Evolutionary conservation across 2,329 filamentous ascomycete species (phyloP), one percentile per base, ranked within the genome.

Genomic region (Pseudodiploospora longispora): DNA sequence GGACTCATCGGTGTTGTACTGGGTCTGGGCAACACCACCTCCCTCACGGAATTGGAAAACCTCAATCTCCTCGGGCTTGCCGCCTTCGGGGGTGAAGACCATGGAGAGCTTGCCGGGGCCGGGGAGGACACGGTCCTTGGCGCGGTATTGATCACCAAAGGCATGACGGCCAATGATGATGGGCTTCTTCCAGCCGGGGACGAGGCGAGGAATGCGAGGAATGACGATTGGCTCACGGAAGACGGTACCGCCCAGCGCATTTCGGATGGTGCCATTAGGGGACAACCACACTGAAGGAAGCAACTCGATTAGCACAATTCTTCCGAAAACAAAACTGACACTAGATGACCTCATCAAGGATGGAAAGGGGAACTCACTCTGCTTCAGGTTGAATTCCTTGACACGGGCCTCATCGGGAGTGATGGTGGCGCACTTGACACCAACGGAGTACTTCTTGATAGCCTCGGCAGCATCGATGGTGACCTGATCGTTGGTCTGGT

Each of bases 141-240:
- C 93, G 51, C 91, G 85, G 77, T 98, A 98, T 73, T 98, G 93
- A 73, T 97, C 93, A 62, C 93, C 93, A 62, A 96, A 96, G 53
- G 93, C 93, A 70, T 98, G 93, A 67, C 93, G 89, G 57, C 93
- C 93, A 65, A 98, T 97, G 66, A 97, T 93, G 70, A 98, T 98
- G 66, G 93, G 89, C 74, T 96, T 90, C 77, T 94, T 90, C 93
- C 93, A 98, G 68, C 91, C 89, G 39, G 88, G 89, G 42, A 98
- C 88, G 46, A 98, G 82, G 59, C 91, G 86, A 47, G 93, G 93
- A 53, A 98, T 88, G 60, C 83, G 80, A 55, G 86, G 85, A 59
- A 98, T 97, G 62, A 98, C 88, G 59, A 98, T 98, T 58, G 93
- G 93, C 71, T 96, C 93, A 68, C 93, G 87, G 85, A 98, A 98